Conservation (phyloP, 2,329 filamentous ascomycete species). For the Phialocephala subalpina region DNA sequence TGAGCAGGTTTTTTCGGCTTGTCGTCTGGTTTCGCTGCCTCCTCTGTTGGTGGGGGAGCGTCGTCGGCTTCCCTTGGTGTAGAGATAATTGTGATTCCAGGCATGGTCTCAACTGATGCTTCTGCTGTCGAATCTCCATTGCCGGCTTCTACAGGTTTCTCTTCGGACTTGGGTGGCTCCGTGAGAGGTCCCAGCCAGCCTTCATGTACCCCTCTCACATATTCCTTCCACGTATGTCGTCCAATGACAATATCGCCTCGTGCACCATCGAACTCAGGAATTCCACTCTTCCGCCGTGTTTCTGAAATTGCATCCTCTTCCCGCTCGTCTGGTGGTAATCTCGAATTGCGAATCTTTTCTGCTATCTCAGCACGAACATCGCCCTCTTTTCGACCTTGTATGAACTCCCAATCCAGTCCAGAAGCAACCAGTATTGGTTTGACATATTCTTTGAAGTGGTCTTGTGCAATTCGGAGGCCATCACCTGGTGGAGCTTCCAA, state of each 20-base stretch:
- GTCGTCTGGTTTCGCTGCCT: constrained; percentile 47
- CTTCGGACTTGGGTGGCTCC: constrained; percentile 56
- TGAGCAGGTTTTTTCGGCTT: constrained; percentile 67
- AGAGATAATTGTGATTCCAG: constrained; percentile 39
- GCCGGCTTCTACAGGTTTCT: constrained; percentile 27
- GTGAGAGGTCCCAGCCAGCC: constrained; percentile 92
- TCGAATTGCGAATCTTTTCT: constrained; percentile 80
- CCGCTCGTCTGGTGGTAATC: constrained; percentile 51
- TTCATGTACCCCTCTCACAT: constrained; percentile 90
- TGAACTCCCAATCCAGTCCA: constrained; percentile 93
- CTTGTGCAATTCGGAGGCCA: constrained; percentile 82
- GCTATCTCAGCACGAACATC: constrained; percentile 88
- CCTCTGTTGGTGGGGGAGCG: background rate
- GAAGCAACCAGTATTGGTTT: constrained; percentile 92
- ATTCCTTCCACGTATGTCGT: constrained; percentile 96
- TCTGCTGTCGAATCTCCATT: constrained; percentile 22
- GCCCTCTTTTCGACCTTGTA: constrained; percentile 92
- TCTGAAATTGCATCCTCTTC: constrained; percentile 66
- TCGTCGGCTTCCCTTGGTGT: constrained; percentile 40
- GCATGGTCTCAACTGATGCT: constrained; percentile 35
- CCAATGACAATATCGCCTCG: constrained; percentile 90
- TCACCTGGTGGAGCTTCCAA: constrained; percentile 88
- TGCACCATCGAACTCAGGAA: constrained; percentile 75
- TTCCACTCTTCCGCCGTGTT: constrained; percentile 70
- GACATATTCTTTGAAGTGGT: constrained; percentile 95